These are phyloP conservation scores for Enterocytospora artemiae DNA, from an alignment of 371 early-diverging fungal species.

Conservation along the genomic window DNA sequence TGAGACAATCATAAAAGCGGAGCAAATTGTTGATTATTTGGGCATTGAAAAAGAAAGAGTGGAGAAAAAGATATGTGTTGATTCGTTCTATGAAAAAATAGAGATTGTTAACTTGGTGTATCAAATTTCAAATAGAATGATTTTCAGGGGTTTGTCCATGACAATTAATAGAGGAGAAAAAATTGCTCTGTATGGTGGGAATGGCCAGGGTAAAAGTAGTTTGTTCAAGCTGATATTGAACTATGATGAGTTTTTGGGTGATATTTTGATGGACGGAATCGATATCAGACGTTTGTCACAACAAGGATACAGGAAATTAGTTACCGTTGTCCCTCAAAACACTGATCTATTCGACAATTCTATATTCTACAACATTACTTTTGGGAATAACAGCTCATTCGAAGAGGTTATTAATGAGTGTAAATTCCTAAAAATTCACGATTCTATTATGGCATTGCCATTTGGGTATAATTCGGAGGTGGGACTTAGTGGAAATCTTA, in stretches of 20 bases:
- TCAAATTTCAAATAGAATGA: too few relatives aligned
- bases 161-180: constrained; percentile 58
- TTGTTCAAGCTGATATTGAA: constrained; percentile 61
- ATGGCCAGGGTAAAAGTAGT: constrained; percentile 96
- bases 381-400: constrained; percentile 16
- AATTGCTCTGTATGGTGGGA: constrained; percentile 73
- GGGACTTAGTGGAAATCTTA: constrained; percentile 30
- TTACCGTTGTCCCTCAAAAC: constrained; percentile 47
- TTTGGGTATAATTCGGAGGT: constrained; percentile 60
- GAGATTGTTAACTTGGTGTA: too few relatives aligned
- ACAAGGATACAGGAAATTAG: constrained; percentile 12
- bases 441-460: constrained; percentile 48
- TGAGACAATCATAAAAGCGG: too few relatives aligned
- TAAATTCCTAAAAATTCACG: constrained; percentile 6
- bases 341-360: constrained; percentile 27
- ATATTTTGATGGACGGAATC: constrained; percentile 40
- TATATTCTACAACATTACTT: constrained; percentile 29
- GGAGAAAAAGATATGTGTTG: too few relatives aligned
- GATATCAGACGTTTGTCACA: constrained; percentile 27
- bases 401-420: constrained; percentile 9
- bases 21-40: too few relatives aligned
- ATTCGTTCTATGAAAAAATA: too few relatives aligned
- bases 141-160: constrained; percentile 68
- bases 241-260: constrained; percentile 35
- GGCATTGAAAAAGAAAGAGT: too few relatives aligned